These are phyloP conservation scores for Hericium rajendrae DNA, from an alignment of 768 basidiomycete genomes.

Conservation along the genomic window DNA sequence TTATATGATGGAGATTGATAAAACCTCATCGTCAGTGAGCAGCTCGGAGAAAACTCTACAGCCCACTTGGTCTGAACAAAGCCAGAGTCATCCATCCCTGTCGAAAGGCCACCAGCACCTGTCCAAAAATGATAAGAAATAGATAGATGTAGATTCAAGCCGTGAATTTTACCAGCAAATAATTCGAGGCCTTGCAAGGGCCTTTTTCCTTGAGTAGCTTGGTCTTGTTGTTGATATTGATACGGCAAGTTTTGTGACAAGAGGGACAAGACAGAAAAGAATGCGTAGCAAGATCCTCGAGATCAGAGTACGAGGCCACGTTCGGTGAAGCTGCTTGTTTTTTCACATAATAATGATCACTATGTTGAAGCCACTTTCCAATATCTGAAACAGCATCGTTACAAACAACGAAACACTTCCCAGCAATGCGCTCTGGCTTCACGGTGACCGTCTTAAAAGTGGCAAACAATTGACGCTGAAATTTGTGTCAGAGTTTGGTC, in stretches of 20 bases:
- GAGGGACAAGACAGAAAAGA: conserved; percentile 29
- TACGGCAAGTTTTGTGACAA: conserved; percentile 29
- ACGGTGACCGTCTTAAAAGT: conserved; percentile 20
- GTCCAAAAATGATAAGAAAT: background rate
- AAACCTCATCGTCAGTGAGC: conserved; percentile 56
- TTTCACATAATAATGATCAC: conserved; percentile 53
- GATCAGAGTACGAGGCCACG: background rate
- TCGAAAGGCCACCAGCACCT: conserved; percentile 72
- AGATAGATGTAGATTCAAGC: too few species aligned
- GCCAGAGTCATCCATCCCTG: conserved; percentile 52
- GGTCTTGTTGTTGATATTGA: conserved; percentile 20
- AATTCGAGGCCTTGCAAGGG: conserved; percentile 55
- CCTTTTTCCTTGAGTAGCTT: conserved; percentile 26
- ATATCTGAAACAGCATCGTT: conserved; percentile 21
- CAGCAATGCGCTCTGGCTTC: conserved; percentile 35
- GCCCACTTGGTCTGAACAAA: conserved; percentile 62
- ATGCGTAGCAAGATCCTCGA: background rate
- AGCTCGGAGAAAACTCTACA: conserved; percentile 53
- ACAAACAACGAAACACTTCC: conserved; percentile 41
- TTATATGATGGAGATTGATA: conserved; percentile 6
- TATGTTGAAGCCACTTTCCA: conserved; percentile 38
- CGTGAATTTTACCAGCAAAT: conserved; percentile 44
- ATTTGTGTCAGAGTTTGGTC: background rate
- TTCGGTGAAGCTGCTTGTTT: conserved; percentile 17
- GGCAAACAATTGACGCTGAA: conserved; percentile 31